Base-by-base conservation (phyloP, 371 early-diverging fungal genomes). In the Mucor plumbeus region DNA sequence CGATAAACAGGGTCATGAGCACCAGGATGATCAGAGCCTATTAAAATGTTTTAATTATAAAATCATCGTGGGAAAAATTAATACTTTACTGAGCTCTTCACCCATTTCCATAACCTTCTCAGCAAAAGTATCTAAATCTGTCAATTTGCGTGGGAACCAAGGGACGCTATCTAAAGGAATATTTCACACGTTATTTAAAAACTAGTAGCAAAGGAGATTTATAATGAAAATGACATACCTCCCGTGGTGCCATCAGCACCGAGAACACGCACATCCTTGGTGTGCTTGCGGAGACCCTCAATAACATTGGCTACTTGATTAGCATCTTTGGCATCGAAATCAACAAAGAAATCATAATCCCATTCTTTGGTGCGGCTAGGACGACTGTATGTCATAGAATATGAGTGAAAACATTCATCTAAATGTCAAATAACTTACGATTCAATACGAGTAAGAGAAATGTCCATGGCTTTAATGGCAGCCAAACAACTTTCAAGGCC, bases 141-240 rank as follows among this genome's bases (percentile, higher is more conserved):
- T 72, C 80, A 94, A 87, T 75, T 94, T 95, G 71, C 97, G 91
- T 47, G 98, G 98, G 84, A 97, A 98, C 97, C 97, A 97, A 31
- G 96, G 96, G 10, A 80, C 79, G 61, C 78, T 81, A 47, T 78
- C 84, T 84, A 48, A n/a, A 47, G 60, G 50, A 38, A 48, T 17
- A 31, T 26, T 39, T 62, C 62, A 34, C 62, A 62, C 53, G 62
- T 19, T 53, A 59, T 9, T 38, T 5, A 38, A 38, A 38, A 11
- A 38, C 1, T 38, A 5, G 0, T 11, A 38, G 4, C 26, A 26
- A 26, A 3, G 3, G 1, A 26, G 26, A 26, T 26, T 26, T 38
- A 38, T 38, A 38, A 38, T 38, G 26, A 1, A 26, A 26, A 26
- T 26, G 26, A 1, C 5, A 38, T 73, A 68, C 68, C 71, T 39